Conservation (phyloP, 768 basidiomycete genomes). For the Termitomyces sp. region DNA sequence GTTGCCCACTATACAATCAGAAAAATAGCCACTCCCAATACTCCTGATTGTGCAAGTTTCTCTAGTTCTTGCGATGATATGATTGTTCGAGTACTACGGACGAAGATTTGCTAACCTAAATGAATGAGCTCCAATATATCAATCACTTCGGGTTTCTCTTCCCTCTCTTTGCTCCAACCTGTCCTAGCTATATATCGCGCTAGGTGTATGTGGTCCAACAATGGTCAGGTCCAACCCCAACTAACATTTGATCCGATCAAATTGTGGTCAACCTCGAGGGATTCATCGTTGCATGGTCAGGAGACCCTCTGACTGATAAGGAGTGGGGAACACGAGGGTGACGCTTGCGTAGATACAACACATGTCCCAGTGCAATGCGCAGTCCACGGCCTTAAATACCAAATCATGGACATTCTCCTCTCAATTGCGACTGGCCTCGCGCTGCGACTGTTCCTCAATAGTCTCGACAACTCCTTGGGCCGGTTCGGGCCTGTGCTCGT, state of each 20-base stretch:
- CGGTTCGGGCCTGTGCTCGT: constrained; percentile 28
- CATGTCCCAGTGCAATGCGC: constrained; percentile 9
- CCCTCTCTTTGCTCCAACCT: no score
- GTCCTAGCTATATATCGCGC: no score
- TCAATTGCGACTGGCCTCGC: constrained; percentile 36
- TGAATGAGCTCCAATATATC: no score
- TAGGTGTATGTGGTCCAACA: no score
- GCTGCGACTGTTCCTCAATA: constrained; percentile 30
- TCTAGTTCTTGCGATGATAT: background rate
- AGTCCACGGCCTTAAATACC: background rate
- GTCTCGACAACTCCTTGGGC: constrained; percentile 19
- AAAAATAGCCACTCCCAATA: constrained; percentile 55
- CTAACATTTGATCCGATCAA: background rate
- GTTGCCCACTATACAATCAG: constrained; percentile 25
- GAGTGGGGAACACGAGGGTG: constrained; percentile 6
- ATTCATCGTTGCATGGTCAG: constrained; percentile 1
- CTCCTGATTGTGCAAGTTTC: constrained; percentile 54
- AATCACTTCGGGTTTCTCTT: no score
- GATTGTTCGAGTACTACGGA: no score
- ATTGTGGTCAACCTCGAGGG: constrained; percentile 1
- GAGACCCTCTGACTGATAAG: constrained; percentile 4
- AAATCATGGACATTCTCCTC: constrained; percentile 34
- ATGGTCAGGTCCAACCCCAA: no score
- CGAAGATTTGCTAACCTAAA: no score
- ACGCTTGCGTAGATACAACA: constrained; percentile 2